phyloP scores from a whole-genome alignment of 805 yeast genomes.

The Komagataella ulmi region DNA sequence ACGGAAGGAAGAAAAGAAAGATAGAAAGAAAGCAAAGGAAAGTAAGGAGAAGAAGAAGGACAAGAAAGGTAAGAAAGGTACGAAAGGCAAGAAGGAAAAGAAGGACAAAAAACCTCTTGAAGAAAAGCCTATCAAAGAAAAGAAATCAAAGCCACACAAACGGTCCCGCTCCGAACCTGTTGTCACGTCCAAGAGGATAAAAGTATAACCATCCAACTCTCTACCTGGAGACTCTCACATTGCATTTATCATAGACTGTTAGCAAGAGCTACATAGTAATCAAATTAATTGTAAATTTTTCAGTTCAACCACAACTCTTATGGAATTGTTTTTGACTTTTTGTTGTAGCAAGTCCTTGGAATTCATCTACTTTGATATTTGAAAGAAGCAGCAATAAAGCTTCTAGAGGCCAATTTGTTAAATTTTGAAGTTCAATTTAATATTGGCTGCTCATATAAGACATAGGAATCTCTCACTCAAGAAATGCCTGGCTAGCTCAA shows the following conservation, averaged over 20 bases:
- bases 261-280: neutral
- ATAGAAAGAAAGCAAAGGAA: conserved; percentile 10
- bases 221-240: too few relatives aligned
- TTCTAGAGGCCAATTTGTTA: too few relatives aligned
- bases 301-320: too few relatives aligned
- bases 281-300: too few relatives aligned
- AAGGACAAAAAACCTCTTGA: conserved; percentile 4
- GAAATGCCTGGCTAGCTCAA: neutral
- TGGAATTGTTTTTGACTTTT: too few relatives aligned
- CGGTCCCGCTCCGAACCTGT: neutral
- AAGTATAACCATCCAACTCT: neutral
- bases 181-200: neutral
- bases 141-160: neutral
- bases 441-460: too few relatives aligned
- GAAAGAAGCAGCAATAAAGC: too few relatives aligned
- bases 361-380: too few relatives aligned
- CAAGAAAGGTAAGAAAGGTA: conserved; percentile 9
- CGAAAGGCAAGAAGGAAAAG: conserved; percentile 8
- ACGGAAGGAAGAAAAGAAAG: conserved; percentile 7
- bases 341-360: too few relatives aligned
- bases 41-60: conserved; percentile 11
- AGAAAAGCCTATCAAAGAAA: conserved; percentile 2
- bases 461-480: neutral
- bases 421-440: too few relatives aligned
- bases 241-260: neutral